Percentiles rank a stretch among this genome's conserved stretches.
Evolutionary conservation across 2,329 filamentous ascomycete species (phyloP).

Genomic region (Alternaria triticimaculans): DNA sequence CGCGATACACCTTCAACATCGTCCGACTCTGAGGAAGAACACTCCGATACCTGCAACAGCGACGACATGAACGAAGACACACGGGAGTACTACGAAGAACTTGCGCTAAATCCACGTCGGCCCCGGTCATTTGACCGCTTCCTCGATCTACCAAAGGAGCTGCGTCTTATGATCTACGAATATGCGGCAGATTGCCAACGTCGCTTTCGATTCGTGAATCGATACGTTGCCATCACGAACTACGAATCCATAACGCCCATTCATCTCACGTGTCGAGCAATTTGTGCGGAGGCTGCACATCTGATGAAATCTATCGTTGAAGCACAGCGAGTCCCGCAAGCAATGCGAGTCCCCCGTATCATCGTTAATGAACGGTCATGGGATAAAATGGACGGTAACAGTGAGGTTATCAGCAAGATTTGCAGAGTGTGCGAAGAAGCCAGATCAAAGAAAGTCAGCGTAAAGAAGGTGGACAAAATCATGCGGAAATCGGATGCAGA

Average conservation of each 20-base stretch:
- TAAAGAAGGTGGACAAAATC: background rate
- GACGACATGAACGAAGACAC: background rate
- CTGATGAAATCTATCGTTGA: background rate
- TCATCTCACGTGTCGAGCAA: background rate
- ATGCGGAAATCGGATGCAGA: background rate
- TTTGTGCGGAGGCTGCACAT: background rate
- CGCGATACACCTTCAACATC: background rate
- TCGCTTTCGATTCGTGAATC: background rate
- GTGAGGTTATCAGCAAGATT: background rate
- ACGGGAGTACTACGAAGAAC: background rate
- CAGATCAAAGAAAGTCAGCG: background rate
- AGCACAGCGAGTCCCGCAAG: background rate
- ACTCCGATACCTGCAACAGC: background rate
- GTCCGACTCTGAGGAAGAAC: background rate
- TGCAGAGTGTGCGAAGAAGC: background rate
- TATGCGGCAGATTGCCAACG: background rate
- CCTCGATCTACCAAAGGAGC: constrained; percentile 1
- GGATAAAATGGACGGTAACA: background rate
- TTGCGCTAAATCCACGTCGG: background rate
- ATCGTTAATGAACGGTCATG: background rate
- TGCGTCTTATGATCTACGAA: constrained; percentile 9
- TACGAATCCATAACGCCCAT: background rate
- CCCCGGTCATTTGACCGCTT: background rate
- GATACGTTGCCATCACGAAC: background rate
- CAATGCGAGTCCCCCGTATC: background rate